phyloP scores from a whole-genome alignment of 2,329 filamentous ascomycete genomes.

The Colletotrichum falcatum region DNA sequence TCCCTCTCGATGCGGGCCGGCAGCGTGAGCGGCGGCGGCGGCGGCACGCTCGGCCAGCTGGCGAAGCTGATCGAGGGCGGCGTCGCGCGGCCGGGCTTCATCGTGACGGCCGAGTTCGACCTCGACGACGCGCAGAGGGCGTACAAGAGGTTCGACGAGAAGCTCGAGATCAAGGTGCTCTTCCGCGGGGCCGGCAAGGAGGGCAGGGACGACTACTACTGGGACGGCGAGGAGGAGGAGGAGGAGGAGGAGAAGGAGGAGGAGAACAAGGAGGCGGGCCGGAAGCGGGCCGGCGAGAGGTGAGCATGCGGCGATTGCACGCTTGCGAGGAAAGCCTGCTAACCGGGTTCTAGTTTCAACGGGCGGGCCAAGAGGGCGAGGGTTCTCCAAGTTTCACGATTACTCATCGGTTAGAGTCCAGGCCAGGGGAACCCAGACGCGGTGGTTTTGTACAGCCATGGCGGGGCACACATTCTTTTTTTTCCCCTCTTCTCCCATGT shows the following conservation, averaged over 20 bases:
- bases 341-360: neutral
- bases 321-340: neutral
- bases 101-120: slow-evolving; percentile 45
- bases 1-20: slow-evolving; percentile 37
- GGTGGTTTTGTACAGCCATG: neutral
- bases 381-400: neutral
- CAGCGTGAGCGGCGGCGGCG: slow-evolving; percentile 25
- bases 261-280: neutral
- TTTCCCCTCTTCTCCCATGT: too few species aligned
- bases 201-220: slow-evolving; percentile 11
- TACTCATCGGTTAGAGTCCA: neutral
- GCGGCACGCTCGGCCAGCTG: slow-evolving; percentile 41
- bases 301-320: neutral
- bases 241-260: neutral
- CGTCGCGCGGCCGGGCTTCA: slow-evolving; percentile 46
- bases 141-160: slow-evolving; percentile 46
- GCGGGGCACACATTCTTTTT: neutral
- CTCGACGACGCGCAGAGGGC: slow-evolving; percentile 48
- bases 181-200: slow-evolving; percentile 13
- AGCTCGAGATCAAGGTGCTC: slow-evolving; percentile 43
- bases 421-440: neutral
- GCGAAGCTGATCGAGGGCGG: slow-evolving; percentile 45
- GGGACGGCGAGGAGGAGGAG: neutral
- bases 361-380: slow-evolving; percentile 13
- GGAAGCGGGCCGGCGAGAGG: neutral